Base-by-base conservation (phyloP, 2,329 filamentous ascomycete genomes). In the Penicillium sp. region DNA sequence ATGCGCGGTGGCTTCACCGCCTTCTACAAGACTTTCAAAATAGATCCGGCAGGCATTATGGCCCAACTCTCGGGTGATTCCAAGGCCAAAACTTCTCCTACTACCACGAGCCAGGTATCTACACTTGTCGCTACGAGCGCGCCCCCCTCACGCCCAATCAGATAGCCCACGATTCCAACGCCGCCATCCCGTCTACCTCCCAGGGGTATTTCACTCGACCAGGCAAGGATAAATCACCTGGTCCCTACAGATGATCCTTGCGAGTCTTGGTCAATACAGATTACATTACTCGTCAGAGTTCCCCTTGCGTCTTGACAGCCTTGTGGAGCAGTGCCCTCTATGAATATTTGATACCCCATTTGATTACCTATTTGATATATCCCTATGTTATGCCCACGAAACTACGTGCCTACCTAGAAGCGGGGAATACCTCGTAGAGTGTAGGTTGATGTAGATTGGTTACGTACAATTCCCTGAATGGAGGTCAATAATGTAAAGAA, bases 11-110 rank as follows among this genome's bases (percentile, higher is more conserved):
- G 30, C 1, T 28, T 37, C 16, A 7, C 10, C 7, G 16, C 25
- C n/a, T 53, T 55, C 12, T 53, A 50, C 11, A 27, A 22, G 7
- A 18, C n/a, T 2, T 50, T 46, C 41, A 45, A 34, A 18, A 19
- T 56, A 4, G 18, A 42, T 12, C 29, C 38, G 4, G 16, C 30
- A 2, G 8, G 11, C 1, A 4, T 43, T 4, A 31, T 53, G 7
- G 14, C 40, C 13, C 33, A 37, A 5, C n/a, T 49, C 2, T 31
- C 13, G n/a, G 27, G 39, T 11, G 33, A 6, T 41, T 8, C 34
- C 10, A 43, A 18, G 11, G 18, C 9, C 18, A 36, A 14, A 13
- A 10, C 6, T 25, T 14, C 33, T 18, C 27, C 28, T 19, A 7
- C 6, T 30, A 12, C 33, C 18, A 33, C 35, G n/a, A 10, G 35